A percentile compares a stretch with the other conserved stretches of the same genome.
phyloP scores from a whole-genome alignment of 2,329 filamentous ascomycete species.

The Xylariaceae sp. region DNA sequence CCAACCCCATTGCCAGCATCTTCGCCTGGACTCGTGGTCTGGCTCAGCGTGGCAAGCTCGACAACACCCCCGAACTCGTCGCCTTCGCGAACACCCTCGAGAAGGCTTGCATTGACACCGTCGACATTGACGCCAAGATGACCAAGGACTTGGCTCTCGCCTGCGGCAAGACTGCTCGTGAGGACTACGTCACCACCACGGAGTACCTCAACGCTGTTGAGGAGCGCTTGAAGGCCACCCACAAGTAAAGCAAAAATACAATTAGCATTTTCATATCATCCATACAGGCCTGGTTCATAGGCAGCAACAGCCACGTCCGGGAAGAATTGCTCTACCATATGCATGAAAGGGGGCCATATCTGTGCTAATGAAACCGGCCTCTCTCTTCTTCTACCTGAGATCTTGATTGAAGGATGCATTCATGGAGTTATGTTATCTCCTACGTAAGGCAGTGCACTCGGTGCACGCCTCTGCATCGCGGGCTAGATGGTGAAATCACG shows the following conservation, averaged over 20 bases:
- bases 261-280: not conserved
- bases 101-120: constrained; percentile 88
- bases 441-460: not conserved
- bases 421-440: too few species aligned
- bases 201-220: constrained; percentile 93
- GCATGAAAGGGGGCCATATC: too few species aligned
- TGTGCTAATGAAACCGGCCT: too few species aligned
- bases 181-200: constrained; percentile 83
- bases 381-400: too few species aligned
- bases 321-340: not conserved
- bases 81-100: constrained; percentile 89
- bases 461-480: constrained; percentile 2
- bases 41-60: constrained; percentile 85
- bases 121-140: constrained; percentile 93
- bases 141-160: constrained; percentile 98
- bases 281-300: not conserved
- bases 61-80: constrained; percentile 85
- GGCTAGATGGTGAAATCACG: constrained; percentile 4
- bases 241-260: constrained; percentile 67
- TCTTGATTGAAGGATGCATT: too few species aligned
- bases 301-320: not conserved
- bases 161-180: constrained; percentile 78
- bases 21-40: constrained; percentile 98
- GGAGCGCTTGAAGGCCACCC: constrained; percentile 72
- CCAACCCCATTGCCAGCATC: constrained; percentile 97